Evolutionary conservation across 1,284 basidiomycete species (phyloP).

Genomic region (Ceratobasidium papillatum): DNA sequence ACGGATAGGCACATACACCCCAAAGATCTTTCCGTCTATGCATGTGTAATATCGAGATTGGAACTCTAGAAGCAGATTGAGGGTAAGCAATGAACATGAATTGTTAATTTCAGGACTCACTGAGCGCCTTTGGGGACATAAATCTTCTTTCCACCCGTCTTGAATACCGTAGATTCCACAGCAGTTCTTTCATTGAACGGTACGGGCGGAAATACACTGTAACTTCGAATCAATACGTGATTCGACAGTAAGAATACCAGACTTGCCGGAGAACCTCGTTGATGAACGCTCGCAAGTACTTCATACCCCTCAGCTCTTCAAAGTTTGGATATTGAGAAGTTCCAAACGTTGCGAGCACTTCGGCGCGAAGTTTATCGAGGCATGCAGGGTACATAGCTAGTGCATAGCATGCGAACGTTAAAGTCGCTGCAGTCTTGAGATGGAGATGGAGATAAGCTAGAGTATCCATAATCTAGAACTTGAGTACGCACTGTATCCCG

Average conservation of each 20-base stretch:
- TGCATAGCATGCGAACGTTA: constrained; percentile 72
- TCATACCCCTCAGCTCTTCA: constrained; percentile 63
- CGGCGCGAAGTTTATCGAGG: constrained; percentile 62
- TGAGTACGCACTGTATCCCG: constrained; percentile 68
- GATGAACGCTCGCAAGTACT: constrained; percentile 75
- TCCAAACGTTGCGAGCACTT: constrained; percentile 66
- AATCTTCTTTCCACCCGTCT: constrained; percentile 35
- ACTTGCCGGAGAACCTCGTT: constrained; percentile 66
- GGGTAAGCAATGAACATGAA: background rate
- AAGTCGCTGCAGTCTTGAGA: constrained; percentile 54
- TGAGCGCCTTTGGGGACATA: constrained; percentile 34
- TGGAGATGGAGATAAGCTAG: constrained; percentile 34
- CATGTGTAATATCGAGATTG: constrained; percentile 36
- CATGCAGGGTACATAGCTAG: constrained; percentile 69
- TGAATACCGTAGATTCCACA: constrained; percentile 17
- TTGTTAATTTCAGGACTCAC: constrained; percentile 10
- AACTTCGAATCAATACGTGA: background rate
- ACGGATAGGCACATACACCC: constrained; percentile 54
- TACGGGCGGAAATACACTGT: constrained; percentile 72
- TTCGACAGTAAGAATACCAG: constrained; percentile 38
- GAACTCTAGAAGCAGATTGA: constrained; percentile 47
- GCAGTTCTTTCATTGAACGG: constrained; percentile 66
- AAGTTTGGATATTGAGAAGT: constrained; percentile 59
- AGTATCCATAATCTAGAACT: background rate
- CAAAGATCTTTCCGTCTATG: constrained; percentile 56